Percentiles rank a stretch among this genome's conserved stretches.
These are phyloP conservation scores for Astrephomene gubernaculifera DNA, from an alignment of 139 green algal genomes.

Conservation along the genomic window DNA sequence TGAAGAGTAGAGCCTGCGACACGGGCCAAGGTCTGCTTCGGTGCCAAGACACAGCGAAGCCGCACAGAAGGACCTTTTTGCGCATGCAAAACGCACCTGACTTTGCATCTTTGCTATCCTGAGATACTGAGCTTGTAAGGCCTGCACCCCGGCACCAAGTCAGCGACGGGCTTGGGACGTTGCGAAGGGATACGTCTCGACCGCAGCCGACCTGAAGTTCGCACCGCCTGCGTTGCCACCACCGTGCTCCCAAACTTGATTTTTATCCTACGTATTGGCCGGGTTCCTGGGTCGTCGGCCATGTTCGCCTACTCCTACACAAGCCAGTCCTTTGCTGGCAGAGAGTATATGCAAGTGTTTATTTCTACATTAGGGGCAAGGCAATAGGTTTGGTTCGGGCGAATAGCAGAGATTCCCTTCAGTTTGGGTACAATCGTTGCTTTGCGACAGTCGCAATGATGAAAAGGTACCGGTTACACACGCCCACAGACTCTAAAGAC, in stretches of 20 bases:
- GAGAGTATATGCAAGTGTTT: neutral
- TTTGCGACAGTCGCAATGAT: too few relatives aligned
- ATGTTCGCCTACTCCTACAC: slow-evolving; percentile 8
- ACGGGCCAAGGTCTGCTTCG: neutral
- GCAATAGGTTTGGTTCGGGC: too few relatives aligned
- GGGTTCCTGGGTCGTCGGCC: neutral
- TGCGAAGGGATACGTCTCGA: neutral
- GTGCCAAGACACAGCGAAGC: neutral
- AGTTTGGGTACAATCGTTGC: too few relatives aligned
- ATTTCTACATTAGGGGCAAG: too few relatives aligned
- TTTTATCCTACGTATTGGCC: slow-evolving; percentile 21
- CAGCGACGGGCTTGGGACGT: slow-evolving; percentile 17
- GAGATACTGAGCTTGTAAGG: neutral
- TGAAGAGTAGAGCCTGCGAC: neutral
- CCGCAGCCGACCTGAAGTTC: neutral
- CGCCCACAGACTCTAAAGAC: too few relatives aligned
- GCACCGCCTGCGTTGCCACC: neutral
- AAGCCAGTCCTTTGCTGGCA: neutral
- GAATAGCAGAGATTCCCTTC: too few relatives aligned
- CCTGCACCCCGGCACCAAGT: slow-evolving; percentile 18
- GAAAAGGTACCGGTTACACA: too few relatives aligned
- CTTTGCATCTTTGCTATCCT: slow-evolving; percentile 21
- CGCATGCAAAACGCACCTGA: neutral
- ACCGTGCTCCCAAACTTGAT: slow-evolving; percentile 29
- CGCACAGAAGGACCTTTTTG: neutral